Evolutionary conservation across 805 yeast genomes (phyloP).

Genomic region (Diddensiella caesifluorescens): DNA sequence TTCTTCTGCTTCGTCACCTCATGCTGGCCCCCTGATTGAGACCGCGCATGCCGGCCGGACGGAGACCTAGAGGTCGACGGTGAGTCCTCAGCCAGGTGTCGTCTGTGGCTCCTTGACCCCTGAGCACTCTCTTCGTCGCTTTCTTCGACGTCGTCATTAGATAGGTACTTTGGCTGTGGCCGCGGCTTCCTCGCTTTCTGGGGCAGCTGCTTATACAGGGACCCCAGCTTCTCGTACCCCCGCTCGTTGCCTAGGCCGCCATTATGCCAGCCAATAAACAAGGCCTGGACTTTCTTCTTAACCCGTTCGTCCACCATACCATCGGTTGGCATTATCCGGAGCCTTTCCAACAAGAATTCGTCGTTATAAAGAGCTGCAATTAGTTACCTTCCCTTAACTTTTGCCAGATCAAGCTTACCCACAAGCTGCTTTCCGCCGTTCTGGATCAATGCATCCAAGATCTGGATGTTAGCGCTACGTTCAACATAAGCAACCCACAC

Average conservation of each 20-base stretch:
- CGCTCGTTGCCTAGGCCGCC: constrained; percentile 45
- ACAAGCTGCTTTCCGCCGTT: constrained; percentile 42
- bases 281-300: constrained; percentile 41
- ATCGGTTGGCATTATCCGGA: constrained; percentile 47
- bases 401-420: constrained; percentile 17
- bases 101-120: not conserved
- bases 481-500: not conserved
- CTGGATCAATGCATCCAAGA: constrained; percentile 55
- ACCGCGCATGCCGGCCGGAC: not conserved
- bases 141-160: constrained; percentile 20
- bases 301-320: constrained; percentile 39
- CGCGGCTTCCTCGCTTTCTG: constrained; percentile 26
- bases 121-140: constrained; percentile 22
- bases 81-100: not conserved
- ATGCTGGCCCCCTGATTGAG: not conserved
- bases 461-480: constrained; percentile 6
- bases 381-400: not conserved
- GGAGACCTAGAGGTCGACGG: not conserved
- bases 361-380: constrained; percentile 52
- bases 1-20: constrained; percentile 4
- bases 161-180: constrained; percentile 24
- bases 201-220: constrained; percentile 44
- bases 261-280: constrained; percentile 63
- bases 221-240: constrained; percentile 46
- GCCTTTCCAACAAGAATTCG: constrained; percentile 57